Evolutionary conservation across 768 basidiomycete species (phyloP).

Genomic region (Agrocybe praecox): DNA sequence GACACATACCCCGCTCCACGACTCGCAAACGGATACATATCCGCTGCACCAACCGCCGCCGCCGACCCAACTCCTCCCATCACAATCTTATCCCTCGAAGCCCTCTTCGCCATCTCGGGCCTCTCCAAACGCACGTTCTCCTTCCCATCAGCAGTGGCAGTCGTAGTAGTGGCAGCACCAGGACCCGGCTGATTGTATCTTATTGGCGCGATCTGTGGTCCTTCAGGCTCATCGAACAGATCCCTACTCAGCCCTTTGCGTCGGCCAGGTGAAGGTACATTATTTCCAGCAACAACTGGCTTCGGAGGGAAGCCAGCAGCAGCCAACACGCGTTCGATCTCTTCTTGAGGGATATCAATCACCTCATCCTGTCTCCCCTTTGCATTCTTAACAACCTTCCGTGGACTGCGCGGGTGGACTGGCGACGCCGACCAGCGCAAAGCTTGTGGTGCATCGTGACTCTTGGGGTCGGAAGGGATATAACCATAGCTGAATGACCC

Average conservation of each 20-base stretch:
- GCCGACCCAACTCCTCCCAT: constrained; percentile 22
- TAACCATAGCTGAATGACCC: constrained; percentile 16
- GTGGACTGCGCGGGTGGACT: not conserved
- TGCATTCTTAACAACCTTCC: not conserved
- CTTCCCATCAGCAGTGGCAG: not conserved
- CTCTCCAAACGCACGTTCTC: constrained; percentile 13
- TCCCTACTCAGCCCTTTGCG: constrained; percentile 64
- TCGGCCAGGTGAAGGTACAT: constrained; percentile 52
- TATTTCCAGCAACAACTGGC: constrained; percentile 16
- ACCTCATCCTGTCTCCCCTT: constrained; percentile 24
- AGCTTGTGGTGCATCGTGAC: constrained; percentile 6
- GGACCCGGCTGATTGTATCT: constrained; percentile 9
- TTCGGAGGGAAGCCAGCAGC: constrained; percentile 54
- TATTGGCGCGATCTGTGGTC: constrained; percentile 14
- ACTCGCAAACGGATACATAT: constrained; percentile 65
- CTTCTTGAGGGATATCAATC: constrained; percentile 36
- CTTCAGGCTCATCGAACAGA: constrained; percentile 61
- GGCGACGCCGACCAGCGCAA: constrained; percentile 32
- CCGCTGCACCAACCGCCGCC: constrained; percentile 53
- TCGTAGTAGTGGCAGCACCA: constrained; percentile 9
- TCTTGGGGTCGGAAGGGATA: not conserved
- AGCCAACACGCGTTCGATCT: constrained; percentile 61
- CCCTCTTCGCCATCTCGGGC: constrained; percentile 39
- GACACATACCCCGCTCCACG: constrained; percentile 60
- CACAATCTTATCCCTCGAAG: constrained; percentile 49